Evolutionary conservation across 495 filamentous ascomycete genomes (phyloP), one percentile per base, ranked within the genome.

Genomic region (Xylaria nigripes): DNA sequence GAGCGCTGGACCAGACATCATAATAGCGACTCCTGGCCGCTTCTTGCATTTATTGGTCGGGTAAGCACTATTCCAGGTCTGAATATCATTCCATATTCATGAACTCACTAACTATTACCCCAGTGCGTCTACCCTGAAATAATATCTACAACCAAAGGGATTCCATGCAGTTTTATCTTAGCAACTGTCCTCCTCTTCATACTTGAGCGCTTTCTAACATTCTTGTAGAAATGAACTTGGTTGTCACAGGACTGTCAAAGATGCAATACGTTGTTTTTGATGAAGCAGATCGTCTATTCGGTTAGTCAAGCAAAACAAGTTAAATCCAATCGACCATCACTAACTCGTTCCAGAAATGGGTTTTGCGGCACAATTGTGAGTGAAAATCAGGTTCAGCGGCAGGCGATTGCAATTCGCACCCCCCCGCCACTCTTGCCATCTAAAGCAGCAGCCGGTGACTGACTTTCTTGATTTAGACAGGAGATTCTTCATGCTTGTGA

Each of bases 11-110:
- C 94, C 93, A 1, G 93, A 98, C 68, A 90, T 98, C 57, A 79
- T 97, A 56, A 95, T 98, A 64, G 94, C 92, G 15, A 96, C 94
- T 0, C 93, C 93, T 0, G 93, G 93, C 64, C 87, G 93, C 59
- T 96, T 97, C 63, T 68, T 97, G 54, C 94, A 98, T 75, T 70
- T 98, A 53, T 88, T 95, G 68, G 92, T 96, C 8, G 93, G 97
- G 67, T 52, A 45, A 34, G 50, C 18, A 13, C 3, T 18, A 6
- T 16, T n/a, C 19, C 1, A n/a, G 8, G 22, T 24, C 16, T 8
- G 3, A 0, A 25, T 43, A 4, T 29, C 13, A 16, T 6, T 6
- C 2, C 24, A 36, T 18, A 32, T 40, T 1, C 12, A 2, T 18
- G 36, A 43, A 1, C 8, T 7, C 41, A n/a, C 38, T 51, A 32